Percentiles rank a stretch among this genome's conserved stretches.
phyloP scores from a whole-genome alignment of 306 rosid genomes.

The Cucumis melo region DNA sequence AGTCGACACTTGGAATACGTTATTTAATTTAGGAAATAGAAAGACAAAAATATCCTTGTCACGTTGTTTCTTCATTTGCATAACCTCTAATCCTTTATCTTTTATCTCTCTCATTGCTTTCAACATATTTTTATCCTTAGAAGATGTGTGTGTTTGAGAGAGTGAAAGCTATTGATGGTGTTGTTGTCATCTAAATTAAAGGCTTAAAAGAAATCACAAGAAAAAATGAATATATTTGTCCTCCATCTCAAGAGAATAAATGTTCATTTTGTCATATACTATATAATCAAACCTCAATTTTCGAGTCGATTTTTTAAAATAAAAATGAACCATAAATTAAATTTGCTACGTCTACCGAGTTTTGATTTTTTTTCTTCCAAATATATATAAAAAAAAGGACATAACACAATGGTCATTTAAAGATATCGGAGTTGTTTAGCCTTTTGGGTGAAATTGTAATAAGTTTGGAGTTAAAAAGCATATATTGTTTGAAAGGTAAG shows the following conservation, averaged over 20 bases:
- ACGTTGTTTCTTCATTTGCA: neutral
- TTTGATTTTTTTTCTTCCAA: rapidly evolving
- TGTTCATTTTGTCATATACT: too few relatives aligned
- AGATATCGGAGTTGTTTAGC: too few relatives aligned
- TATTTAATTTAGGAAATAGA: neutral
- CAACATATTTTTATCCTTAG: neutral
- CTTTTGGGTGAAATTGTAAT: too few relatives aligned
- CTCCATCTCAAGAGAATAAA: too few relatives aligned
- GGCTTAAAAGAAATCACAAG: neutral
- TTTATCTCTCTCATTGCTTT: neutral
- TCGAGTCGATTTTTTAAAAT: too few relatives aligned
- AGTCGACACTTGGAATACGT: neutral
- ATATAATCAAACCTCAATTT: too few relatives aligned
- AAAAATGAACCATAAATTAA: neutral
- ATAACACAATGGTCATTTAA: neutral
- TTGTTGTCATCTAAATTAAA: neutral
- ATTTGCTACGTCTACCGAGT: neutral
- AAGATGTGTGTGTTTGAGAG: neutral
- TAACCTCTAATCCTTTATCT: neutral
- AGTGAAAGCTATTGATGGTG: neutral
- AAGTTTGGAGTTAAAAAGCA: too few relatives aligned
- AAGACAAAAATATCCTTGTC: neutral
- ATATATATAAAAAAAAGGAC: neutral
- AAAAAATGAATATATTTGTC: neutral
- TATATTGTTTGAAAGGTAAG: too few relatives aligned